Conservation (phyloP, 257 asterid genomes). For the Fraxinus americana region DNA sequence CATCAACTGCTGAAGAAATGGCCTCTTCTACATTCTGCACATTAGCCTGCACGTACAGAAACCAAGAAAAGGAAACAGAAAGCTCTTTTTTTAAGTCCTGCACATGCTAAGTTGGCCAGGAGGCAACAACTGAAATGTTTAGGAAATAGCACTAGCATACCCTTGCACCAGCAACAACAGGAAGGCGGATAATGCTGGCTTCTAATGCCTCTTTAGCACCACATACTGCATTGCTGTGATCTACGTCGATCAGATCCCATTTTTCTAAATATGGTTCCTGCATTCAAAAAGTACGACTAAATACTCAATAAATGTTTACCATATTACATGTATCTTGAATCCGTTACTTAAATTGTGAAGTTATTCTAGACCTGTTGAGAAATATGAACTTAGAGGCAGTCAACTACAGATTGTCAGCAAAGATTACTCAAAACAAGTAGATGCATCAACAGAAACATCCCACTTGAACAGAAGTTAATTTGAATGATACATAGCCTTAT, state of each 20-base stretch:
- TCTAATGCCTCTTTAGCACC: slow-evolving; percentile 65
- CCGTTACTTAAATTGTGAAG: not conserved
- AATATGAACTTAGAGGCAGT: not conserved
- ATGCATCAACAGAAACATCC: slow-evolving; percentile 1
- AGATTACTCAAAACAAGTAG: not conserved
- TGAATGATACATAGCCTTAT: not conserved
- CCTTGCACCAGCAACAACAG: slow-evolving; percentile 74
- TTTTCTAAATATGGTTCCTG: slow-evolving; percentile 68
- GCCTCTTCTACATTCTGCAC: slow-evolving; percentile 64
- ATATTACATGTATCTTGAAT: not conserved
- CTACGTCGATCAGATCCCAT: slow-evolving; percentile 60
- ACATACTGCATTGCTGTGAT: slow-evolving; percentile 60
- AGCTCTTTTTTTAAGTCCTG: not conserved
- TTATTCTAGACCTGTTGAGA: not conserved
- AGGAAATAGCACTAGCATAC: slow-evolving; percentile 39
- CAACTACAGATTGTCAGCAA: not conserved
- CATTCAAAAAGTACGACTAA: slow-evolving; percentile 22
- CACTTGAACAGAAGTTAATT: not conserved
- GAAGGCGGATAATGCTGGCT: slow-evolving; percentile 71
- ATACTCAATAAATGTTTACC: slow-evolving; percentile 10
- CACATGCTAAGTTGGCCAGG: slow-evolving; percentile 15
- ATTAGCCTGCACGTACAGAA: slow-evolving; percentile 57
- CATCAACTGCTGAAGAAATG: slow-evolving; percentile 71
- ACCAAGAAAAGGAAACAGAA: not conserved
- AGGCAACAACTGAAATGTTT: not conserved